Conservation (phyloP, 225 moss, liverwort and hornwort genomes). For the Pseudoscleropodium purum region DNA sequence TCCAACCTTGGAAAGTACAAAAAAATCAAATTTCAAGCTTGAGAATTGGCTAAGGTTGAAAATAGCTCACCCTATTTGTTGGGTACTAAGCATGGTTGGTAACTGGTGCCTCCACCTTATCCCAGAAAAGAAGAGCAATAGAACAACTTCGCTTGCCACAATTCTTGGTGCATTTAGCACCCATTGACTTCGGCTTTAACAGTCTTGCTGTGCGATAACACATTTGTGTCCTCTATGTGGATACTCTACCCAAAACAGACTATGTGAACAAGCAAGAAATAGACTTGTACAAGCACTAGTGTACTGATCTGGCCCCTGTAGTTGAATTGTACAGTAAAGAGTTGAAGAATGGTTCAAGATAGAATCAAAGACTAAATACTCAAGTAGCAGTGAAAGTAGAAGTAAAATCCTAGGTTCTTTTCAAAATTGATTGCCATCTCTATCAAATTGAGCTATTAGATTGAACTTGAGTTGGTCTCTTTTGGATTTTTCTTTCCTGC, state of each 20-base stretch:
- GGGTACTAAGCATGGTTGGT: too few species aligned
- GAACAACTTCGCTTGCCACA: background rate
- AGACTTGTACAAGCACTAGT: background rate
- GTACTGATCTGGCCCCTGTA: background rate
- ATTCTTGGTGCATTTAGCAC: background rate
- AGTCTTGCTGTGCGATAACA: background rate
- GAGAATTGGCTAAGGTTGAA: too few species aligned
- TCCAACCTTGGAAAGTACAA: too few species aligned
- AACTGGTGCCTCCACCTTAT: too few species aligned
- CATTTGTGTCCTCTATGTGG: background rate
- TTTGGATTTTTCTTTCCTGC: too few species aligned
- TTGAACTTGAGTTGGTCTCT: background rate
- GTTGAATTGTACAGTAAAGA: background rate
- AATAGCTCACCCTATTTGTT: too few species aligned
- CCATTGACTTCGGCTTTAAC: background rate
- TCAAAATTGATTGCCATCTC: background rate
- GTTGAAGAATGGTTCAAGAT: background rate
- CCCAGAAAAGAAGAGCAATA: background rate
- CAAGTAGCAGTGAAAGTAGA: background rate
- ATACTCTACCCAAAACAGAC: background rate
- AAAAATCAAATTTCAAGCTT: too few species aligned
- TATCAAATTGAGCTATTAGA: background rate
- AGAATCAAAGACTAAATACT: background rate
- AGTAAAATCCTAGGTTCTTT: background rate
- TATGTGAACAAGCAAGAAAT: background rate